Evolutionary conservation across 495 filamentous ascomycete species (phyloP).

Genomic region (Penicillium herquei): DNA sequence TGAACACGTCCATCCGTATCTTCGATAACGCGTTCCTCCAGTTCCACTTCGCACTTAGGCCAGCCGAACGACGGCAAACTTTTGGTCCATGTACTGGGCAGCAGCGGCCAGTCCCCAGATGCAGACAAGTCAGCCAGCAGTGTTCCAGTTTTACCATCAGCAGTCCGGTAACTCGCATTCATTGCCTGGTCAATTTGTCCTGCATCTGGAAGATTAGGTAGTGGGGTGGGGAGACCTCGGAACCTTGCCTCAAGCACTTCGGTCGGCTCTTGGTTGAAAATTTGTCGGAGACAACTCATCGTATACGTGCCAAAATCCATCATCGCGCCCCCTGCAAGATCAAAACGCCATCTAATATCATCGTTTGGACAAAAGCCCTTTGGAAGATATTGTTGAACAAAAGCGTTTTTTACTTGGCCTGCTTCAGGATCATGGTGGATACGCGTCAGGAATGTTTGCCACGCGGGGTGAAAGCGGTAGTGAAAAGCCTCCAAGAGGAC

Average conservation of each 20-base stretch:
- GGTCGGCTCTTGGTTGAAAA: slow-evolving; percentile 33
- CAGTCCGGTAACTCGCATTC: slow-evolving; percentile 41
- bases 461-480: slow-evolving; percentile 55
- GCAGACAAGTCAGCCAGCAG: slow-evolving; percentile 34
- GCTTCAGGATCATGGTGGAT: slow-evolving; percentile 29
- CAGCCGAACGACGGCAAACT: slow-evolving; percentile 21
- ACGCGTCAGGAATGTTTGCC: slow-evolving; percentile 44
- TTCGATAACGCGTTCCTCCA: slow-evolving; percentile 28
- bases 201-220: neutral
- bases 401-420: slow-evolving; percentile 6
- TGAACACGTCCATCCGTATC: slow-evolving; percentile 16
- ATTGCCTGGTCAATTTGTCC: slow-evolving; percentile 34
- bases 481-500: slow-evolving; percentile 63
- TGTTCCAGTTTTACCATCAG: slow-evolving; percentile 38
- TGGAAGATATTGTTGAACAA: slow-evolving; percentile 14
- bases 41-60: slow-evolving; percentile 26
- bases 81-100: slow-evolving; percentile 13
- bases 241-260: slow-evolving; percentile 2
- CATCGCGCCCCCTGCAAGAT: slow-evolving; percentile 53
- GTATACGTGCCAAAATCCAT: slow-evolving; percentile 59
- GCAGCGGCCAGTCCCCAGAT: slow-evolving; percentile 11
- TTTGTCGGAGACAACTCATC: slow-evolving; percentile 37
- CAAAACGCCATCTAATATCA: slow-evolving; percentile 57
- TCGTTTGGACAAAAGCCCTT: slow-evolving; percentile 19
- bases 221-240: neutral